Base-by-base conservation (phyloP, 371 early-diverging fungal species). In the Apophysomyces elegans region DNA sequence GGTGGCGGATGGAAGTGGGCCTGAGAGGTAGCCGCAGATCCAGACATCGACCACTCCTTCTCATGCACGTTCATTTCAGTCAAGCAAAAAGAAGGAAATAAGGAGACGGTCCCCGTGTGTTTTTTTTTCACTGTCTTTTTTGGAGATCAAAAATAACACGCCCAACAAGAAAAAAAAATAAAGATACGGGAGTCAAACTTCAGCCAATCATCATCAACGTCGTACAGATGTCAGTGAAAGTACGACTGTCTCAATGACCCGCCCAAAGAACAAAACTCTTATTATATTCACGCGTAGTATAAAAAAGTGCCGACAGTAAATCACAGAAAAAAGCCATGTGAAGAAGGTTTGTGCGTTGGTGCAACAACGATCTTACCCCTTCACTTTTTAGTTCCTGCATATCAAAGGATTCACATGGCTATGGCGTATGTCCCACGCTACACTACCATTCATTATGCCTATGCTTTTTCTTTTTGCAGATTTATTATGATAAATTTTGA, bases 21-120 rank as follows among this genome's bases (percentile, higher is more conserved):
- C 43, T 41, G 61, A 32, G 61, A 46, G 12, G 61, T 36, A 43
- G 61, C 43, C 36, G 26, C 61, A 50, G 18, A 16, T 50, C n/a
- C 54, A 16, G 54, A 26, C 54, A 50, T 50, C 32, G 61, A 45
- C 61, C 61, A 61, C 44, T 61, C 61, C 46, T 61, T 61, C 36
- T 61, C 61, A 32, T 41, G 61, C 36, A 45, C 45, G 46, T 61
- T 61, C 61, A 61, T 61, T 61, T 35, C 46, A 50, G 54, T 50
- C 21, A 26, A 50, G 21, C 54, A 50, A 50, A 26, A 21, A 50
- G 21, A 50, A 50, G 16, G 21, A 50, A 21, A 26, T 50, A 50
- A 50, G 54, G 54, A 50, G 54, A 21, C 54, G 54, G 41, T 50
- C 54, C 54, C 54, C 54, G 54, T 50, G 54, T 50, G 21, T 50